Evolutionary conservation across 2,329 filamentous ascomycete species (phyloP), one percentile per base, ranked within the genome.

Genomic region (Onygenales sp.): DNA sequence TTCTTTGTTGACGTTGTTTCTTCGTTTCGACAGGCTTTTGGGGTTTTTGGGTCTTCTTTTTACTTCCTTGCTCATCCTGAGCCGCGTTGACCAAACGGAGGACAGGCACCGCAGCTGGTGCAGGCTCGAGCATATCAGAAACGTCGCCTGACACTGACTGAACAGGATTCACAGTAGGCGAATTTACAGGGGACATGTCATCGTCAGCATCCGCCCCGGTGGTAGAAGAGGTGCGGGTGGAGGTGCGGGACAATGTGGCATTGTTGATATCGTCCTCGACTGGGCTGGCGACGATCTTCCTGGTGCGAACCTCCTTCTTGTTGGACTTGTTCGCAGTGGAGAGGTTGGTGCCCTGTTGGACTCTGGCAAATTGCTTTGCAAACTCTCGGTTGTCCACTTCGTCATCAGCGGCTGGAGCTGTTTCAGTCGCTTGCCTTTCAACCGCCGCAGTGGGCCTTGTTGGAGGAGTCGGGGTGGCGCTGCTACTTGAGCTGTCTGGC

Each of bases 1-100:
- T 83, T 61, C 85, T 82, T 75, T 95, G 93, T 76, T 96, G 91
- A 56, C 90, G 85, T 75, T 95, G 89, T 78, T 96, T 96, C 85
- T 96, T 96, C 17, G 86, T 87, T 77, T 95, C 87, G 14, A 79
- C 80, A 48, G 80, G 78, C 69, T 88, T 83, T 59, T 81, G 77
- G 73, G 84, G 82, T 51, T 66, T 56, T 60, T 77, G 72, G 63
- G 80, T 76, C 72, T 83, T 83, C 71, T 84, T 84, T 57, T 80
- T 75, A 72, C 85, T 80, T 66, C 70, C 57, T 53, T 72, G 70
- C 59, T 71, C 69, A 17, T 74, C 72, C 72, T 78, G 82, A 67
- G 72, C 79, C 64, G 71, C 80, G 67, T 84, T 83, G 52, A 86
- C 93, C 58, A 97, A 77, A 57, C 87, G 87, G 57, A 96, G 77